Conservation (phyloP, 1,284 basidiomycete species). For the Boletellus dicymbophilus region DNA sequence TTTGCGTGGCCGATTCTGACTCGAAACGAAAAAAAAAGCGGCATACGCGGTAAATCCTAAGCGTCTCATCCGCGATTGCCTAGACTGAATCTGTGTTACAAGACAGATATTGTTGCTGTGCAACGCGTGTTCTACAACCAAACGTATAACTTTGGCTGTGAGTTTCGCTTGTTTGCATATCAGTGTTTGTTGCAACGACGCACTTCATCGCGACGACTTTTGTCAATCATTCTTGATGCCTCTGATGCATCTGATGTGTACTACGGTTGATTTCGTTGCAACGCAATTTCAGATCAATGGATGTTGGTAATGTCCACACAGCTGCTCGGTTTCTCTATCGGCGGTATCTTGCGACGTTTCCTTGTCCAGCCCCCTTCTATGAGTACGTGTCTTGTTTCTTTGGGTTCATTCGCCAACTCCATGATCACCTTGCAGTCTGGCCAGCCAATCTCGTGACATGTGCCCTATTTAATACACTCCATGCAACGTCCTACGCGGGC, state of each 20-base stretch:
- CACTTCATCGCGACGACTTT: no score
- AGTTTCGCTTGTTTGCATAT: no score
- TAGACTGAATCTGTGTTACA: no score
- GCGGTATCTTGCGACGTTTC: constrained; percentile 46
- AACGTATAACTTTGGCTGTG: constrained; percentile 35
- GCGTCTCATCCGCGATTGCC: no score
- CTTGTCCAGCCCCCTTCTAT: constrained; percentile 44
- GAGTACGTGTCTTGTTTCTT: no score
- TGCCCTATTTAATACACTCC: constrained; percentile 58
- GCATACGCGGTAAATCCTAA: constrained; percentile 45
- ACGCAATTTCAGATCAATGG: constrained; percentile 38
- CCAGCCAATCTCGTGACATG: constrained; percentile 52
- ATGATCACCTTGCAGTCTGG: no score
- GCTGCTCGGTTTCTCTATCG: constrained; percentile 47
- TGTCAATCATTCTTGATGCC: no score
- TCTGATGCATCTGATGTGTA: no score
- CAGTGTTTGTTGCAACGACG: no score
- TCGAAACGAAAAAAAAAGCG: no score
- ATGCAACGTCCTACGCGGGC: constrained; percentile 54
- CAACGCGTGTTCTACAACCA: constrained; percentile 40
- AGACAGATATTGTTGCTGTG: constrained; percentile 44
- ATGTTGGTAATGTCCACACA: constrained; percentile 44
- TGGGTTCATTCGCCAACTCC: no score
- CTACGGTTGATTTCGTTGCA: neutral
- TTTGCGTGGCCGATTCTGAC: no score